Conservation (phyloP, 805 yeast species). For the Pichia cephalocereana region DNA sequence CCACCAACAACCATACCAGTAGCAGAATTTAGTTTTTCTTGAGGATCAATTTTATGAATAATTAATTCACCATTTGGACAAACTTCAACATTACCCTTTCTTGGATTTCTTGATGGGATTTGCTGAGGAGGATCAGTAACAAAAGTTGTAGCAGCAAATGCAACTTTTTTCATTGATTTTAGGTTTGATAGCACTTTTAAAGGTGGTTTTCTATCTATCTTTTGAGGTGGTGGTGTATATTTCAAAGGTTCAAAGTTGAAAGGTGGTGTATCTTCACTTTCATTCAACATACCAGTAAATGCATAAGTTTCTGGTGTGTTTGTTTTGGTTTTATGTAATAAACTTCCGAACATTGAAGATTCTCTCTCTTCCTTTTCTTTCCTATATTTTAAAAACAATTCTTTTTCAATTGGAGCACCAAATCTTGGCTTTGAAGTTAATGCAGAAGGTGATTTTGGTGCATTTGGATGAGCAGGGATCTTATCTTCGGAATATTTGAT, state of each 20-base stretch:
- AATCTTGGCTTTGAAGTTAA: constrained; percentile 26
- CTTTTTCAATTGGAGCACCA: constrained; percentile 19
- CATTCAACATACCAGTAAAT: constrained; percentile 13
- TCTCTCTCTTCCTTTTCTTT: constrained; percentile 14
- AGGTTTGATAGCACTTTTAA: constrained; percentile 19
- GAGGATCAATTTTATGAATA: constrained; percentile 26
- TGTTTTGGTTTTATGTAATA: constrained; percentile 22
- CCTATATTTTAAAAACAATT: constrained; percentile 13
- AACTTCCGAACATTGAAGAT: constrained; percentile 22
- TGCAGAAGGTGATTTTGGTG: constrained; percentile 41
- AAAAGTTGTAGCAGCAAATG: constrained; percentile 68
- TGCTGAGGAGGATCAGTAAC: constrained; percentile 87
- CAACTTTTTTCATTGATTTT: constrained; percentile 49
- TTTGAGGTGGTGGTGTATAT: constrained; percentile 24
- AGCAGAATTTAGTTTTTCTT: constrained; percentile 31
- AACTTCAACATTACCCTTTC: constrained; percentile 60
- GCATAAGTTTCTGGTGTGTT: constrained; percentile 12
- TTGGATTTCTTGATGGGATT: constrained; percentile 79
- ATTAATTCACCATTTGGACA: constrained; percentile 26
- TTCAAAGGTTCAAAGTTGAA: constrained; percentile 13
- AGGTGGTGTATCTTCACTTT: constrained; percentile 16
- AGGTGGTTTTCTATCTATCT: constrained; percentile 20
- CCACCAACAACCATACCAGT: constrained; percentile 78
- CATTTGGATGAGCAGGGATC: constrained; percentile 43
- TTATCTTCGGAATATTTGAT: constrained; percentile 31